phyloP scores from a whole-genome alignment of 768 basidiomycete genomes.

The Macrocybe gigantea region DNA sequence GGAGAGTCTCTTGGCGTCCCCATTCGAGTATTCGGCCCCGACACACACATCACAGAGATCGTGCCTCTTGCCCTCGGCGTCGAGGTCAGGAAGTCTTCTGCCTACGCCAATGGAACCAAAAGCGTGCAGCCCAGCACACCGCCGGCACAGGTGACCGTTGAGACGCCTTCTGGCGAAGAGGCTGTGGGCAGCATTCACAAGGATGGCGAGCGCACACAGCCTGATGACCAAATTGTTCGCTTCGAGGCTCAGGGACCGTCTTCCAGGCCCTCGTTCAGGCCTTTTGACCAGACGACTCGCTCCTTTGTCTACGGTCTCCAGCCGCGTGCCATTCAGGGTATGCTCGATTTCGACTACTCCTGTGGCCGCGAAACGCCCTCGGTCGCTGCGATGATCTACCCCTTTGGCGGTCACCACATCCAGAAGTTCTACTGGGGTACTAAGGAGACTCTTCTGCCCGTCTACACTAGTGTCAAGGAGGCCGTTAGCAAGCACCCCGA shows the following conservation, averaged over 20 bases:
- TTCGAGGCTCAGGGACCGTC: conserved; percentile 54
- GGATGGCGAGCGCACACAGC: conserved; percentile 76
- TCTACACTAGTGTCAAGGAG: conserved; percentile 89
- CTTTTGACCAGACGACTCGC: conserved; percentile 91
- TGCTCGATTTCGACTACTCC: conserved; percentile 97
- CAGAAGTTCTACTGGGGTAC: conserved; percentile 99
- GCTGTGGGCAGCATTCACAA: conserved; percentile 69
- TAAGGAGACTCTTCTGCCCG: conserved; percentile 95
- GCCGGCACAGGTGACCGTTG: conserved; percentile 29
- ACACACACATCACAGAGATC: conserved; percentile 97
- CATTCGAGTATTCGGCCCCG: conserved; percentile 95
- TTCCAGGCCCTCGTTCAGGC: conserved; percentile 75
- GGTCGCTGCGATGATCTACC: conserved; percentile 99
- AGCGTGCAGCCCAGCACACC: conserved; percentile 34
- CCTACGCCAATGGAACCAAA: conserved; percentile 21
- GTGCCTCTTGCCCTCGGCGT: conserved; percentile 97
- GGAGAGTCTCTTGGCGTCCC: conserved; percentile 96
- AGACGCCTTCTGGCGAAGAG: conserved; percentile 30
- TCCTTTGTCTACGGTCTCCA: conserved; percentile 98
- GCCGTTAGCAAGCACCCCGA: conserved; percentile 94
- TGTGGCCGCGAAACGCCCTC: conserved; percentile 89
- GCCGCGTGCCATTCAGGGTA: conserved; percentile 96
- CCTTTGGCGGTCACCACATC: conserved; percentile 99
- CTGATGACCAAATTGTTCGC: conserved; percentile 84
- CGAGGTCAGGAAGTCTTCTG: conserved; percentile 40